A percentile compares a stretch with the other conserved stretches of the same genome.
Conservation (phyloP, 352 stramenopile genomes). For the Phytophthora cactorum region DNA sequence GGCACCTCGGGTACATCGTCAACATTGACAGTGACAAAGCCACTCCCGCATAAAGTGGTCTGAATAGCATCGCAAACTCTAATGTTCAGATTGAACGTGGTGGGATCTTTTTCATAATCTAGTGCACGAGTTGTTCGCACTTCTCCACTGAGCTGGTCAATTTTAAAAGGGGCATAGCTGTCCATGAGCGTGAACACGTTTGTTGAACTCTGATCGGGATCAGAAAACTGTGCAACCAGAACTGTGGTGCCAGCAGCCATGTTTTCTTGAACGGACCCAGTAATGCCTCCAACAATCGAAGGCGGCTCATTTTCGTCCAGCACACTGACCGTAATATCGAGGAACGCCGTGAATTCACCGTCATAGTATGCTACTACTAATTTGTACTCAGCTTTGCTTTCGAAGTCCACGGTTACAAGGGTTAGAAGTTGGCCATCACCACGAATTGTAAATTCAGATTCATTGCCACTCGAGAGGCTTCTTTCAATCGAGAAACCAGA, state of each 20-base stretch:
- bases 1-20: conserved; percentile 47
- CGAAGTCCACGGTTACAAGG: conserved; percentile 45
- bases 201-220: conserved; percentile 40
- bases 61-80: conserved; percentile 50
- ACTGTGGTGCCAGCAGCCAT: conserved; percentile 29
- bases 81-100: conserved; percentile 42
- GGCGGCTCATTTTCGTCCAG: conserved; percentile 63
- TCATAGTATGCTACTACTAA: conserved; percentile 28
- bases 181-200: conserved; percentile 38
- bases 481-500: conserved; percentile 41
- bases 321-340: conserved; percentile 39
- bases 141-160: conserved; percentile 23
- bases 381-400: conserved; percentile 25
- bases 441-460: conserved; percentile 45
- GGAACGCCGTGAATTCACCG: conserved; percentile 37
- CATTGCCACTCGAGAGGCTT: conserved; percentile 12
- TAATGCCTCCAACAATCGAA: conserved; percentile 28
- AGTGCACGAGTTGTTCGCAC: conserved; percentile 46
- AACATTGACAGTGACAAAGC: conserved; percentile 40
- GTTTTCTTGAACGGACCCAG: conserved; percentile 49
- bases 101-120: conserved; percentile 55
- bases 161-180: conserved; percentile 29
- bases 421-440: conserved; percentile 52
- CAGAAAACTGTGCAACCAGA: conserved; percentile 35
- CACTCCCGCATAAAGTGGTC: conserved; percentile 42